Evolutionary conservation across 2,329 filamentous ascomycete genomes (phyloP), one percentile per base, ranked within the genome.

Genomic region (Elsinoe fawcettii): DNA sequence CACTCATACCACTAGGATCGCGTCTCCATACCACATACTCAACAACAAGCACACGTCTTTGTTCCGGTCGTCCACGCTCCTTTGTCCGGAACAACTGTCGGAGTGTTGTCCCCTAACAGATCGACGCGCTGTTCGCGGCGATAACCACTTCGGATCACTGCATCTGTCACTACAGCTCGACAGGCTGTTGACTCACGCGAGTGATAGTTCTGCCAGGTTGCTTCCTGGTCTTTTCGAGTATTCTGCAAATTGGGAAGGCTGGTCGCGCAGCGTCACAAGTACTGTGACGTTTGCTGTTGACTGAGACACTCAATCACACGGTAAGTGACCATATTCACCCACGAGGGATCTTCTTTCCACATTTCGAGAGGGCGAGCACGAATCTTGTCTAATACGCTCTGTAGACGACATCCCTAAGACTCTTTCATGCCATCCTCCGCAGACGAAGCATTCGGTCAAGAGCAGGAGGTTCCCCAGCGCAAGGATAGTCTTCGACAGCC

Each of bases 341-440:
- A 25, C 14, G 16, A n/a, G 14, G n/a, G 11, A 25, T 16, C 34
- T n/a, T 12, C 18, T 23, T 20, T 5, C 16, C 30, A 18, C 32
- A 18, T 25, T 27, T 37, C 39, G n/a, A 16, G 23, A 36, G 23
- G 2, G 11, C 6, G 7, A 23, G 41, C n/a, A 12, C 20, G 20
- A 25, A 22, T 25, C 9, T 23, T 8, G 6, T 23, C 41, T 46
- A 18, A 46, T 20, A 46, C 14, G 20, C 22, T 25, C 20, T 6
- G n/a, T 5, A 14, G 5, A 23, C 20, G 16, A 30, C 12, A 22
- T 9, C 22, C n/a, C 37, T 25, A 30, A 25, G 27, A 12, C n/a
- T 12, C 14, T 43, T 59, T 49, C 34, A 61, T 61, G 60, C 60
- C 60, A 56, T 59, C 58, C 27, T 59, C 55, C 60, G 59, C 57